Evolutionary conservation across 768 basidiomycete species (phyloP).

Genomic region (Clathrus columnatus): DNA sequence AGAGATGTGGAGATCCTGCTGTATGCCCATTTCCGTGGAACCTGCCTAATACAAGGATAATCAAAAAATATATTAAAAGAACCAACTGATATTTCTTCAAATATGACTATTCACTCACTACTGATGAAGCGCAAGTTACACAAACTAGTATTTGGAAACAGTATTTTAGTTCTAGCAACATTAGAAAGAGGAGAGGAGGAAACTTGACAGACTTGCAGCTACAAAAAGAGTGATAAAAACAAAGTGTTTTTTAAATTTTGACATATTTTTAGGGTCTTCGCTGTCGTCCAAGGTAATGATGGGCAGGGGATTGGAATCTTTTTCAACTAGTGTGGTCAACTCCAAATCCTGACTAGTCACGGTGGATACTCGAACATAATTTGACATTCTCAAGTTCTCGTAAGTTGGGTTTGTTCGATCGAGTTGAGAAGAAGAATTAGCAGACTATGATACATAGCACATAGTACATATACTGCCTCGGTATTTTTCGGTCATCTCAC

Average conservation of each 20-base stretch:
- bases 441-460: too few species aligned
- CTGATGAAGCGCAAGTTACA: constrained; percentile 27
- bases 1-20: constrained; percentile 43
- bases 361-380: too few species aligned
- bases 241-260: constrained; percentile 17
- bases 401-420: too few species aligned
- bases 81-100: neutral
- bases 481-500: too few species aligned
- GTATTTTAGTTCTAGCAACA: too few species aligned
- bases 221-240: constrained; percentile 16
- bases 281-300: neutral
- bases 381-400: too few species aligned
- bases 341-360: too few species aligned
- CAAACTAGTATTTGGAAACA: constrained; percentile 14
- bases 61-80: neutral
- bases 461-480: too few species aligned
- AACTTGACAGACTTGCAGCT: constrained; percentile 14
- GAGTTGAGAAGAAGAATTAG: too few species aligned
- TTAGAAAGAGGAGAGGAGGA: neutral
- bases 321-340: too few species aligned
- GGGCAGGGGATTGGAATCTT: neutral
- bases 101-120: constrained; percentile 22
- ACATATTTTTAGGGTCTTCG: constrained; percentile 13
- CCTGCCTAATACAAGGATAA: constrained; percentile 33
- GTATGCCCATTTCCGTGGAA: constrained; percentile 54